Conservation (phyloP, 2,329 filamentous ascomycete genomes). For the Cladosporium austrohemisphaericum region DNA sequence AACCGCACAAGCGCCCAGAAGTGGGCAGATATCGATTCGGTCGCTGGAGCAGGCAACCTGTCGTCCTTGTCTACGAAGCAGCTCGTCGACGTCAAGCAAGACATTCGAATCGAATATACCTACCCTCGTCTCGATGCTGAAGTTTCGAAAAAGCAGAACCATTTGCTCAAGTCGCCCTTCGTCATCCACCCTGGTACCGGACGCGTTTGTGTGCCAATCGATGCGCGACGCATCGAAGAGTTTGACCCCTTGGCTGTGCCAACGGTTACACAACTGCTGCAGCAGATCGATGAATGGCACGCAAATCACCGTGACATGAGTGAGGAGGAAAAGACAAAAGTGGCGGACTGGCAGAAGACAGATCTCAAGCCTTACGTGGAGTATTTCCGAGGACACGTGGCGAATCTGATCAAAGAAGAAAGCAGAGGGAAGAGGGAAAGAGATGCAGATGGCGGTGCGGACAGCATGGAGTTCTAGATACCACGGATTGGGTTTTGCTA, state of each 20-base stretch:
- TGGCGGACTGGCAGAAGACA: conserved; percentile 95
- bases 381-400: conserved; percentile 79
- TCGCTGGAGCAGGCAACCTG: conserved; percentile 76
- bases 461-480: conserved; percentile 63
- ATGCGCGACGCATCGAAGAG: conserved; percentile 65
- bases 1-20: conserved; percentile 73
- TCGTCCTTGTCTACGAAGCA: conserved; percentile 55
- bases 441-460: conserved; percentile 44
- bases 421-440: conserved; percentile 50
- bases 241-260: conserved; percentile 90
- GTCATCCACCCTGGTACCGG: conserved; percentile 94
- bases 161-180: conserved; percentile 95
- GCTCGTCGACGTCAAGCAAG: conserved; percentile 86
- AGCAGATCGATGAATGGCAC: conserved; percentile 82
- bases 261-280: conserved; percentile 75
- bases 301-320: conserved; percentile 41
- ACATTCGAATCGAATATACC: conserved; percentile 94
- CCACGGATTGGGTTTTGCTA: neutral
- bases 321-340: conserved; percentile 43
- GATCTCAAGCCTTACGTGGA: conserved; percentile 90
- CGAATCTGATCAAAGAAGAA: conserved; percentile 73
- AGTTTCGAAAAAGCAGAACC: conserved; percentile 96
- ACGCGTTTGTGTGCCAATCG: conserved; percentile 91
- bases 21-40: conserved; percentile 87
- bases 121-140: conserved; percentile 96